A percentile compares a stretch with the other conserved stretches of the same genome.
These are phyloP conservation scores for Ustilago vetiveriae DNA, from an alignment of 1,284 basidiomycete genomes.

Conservation along the genomic window DNA sequence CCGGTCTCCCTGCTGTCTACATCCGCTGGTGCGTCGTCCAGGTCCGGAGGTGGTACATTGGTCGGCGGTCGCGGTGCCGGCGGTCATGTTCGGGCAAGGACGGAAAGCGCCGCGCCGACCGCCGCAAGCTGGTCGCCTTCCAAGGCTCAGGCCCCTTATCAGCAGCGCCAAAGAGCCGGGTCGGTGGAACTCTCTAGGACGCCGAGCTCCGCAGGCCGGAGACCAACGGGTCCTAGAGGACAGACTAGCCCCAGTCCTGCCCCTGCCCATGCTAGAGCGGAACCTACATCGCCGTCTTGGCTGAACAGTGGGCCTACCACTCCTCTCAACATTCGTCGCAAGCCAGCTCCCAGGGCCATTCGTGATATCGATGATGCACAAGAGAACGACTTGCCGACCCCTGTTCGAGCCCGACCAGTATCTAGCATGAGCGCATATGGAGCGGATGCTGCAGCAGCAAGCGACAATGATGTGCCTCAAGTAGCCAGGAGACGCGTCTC, in stretches of 20 bases:
- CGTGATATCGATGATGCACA: neutral
- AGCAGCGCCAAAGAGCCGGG: slow-evolving; percentile 33
- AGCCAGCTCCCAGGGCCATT: slow-evolving; percentile 18
- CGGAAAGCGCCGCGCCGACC: slow-evolving; percentile 26
- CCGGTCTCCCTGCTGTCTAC: slow-evolving; percentile 22
- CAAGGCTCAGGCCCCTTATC: slow-evolving; percentile 19
- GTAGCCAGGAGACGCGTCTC: slow-evolving; percentile 19
- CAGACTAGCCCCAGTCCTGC: slow-evolving; percentile 30
- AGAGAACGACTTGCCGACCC: slow-evolving; percentile 5
- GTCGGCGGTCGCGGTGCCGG: slow-evolving; percentile 1
- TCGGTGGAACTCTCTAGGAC: slow-evolving; percentile 40
- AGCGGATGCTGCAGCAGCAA: neutral
- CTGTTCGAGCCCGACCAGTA: slow-evolving; percentile 12
- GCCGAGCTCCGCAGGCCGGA: slow-evolving; percentile 46
- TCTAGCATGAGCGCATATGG: slow-evolving; percentile 19
- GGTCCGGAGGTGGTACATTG: neutral
- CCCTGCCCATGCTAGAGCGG: neutral
- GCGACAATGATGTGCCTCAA: neutral
- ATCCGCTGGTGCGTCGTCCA: slow-evolving; percentile 5
- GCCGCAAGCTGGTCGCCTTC: slow-evolving; percentile 17
- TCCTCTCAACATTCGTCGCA: slow-evolving; percentile 41
- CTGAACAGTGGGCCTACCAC: slow-evolving; percentile 24
- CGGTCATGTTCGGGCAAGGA: slow-evolving; percentile 24
- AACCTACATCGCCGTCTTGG: slow-evolving; percentile 20
- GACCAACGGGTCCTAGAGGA: slow-evolving; percentile 41